phyloP scores from a whole-genome alignment of 2,329 filamentous ascomycete genomes.

The Hymenoscyphus albidus region DNA sequence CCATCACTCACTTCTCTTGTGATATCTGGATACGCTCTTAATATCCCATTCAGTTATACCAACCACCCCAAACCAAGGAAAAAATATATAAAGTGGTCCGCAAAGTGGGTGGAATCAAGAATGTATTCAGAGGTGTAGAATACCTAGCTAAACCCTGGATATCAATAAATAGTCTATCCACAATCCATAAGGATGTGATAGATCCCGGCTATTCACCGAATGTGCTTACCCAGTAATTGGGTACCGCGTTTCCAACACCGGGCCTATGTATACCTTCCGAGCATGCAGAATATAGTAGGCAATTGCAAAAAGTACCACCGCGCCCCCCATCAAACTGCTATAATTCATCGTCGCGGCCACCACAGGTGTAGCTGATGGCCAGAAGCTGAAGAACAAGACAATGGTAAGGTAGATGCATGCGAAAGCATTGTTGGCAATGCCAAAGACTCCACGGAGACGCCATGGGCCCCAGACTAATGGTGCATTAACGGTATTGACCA shows the following conservation, averaged over 20 bases:
- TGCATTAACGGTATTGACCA: conserved; percentile 1
- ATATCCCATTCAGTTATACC: too few relatives aligned
- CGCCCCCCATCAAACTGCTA: conserved; percentile 37
- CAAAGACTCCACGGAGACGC: conserved; percentile 47
- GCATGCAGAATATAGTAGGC: conserved; percentile 38
- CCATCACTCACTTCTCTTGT: too few relatives aligned
- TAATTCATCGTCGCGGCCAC: conserved; percentile 44
- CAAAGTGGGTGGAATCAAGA: too few relatives aligned
- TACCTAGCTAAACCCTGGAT: too few relatives aligned
- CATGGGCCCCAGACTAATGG: conserved; percentile 49
- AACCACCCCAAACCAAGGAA: too few relatives aligned
- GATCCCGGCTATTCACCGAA: too few relatives aligned
- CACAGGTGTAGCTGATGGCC: conserved; percentile 6
- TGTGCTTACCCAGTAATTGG: too few relatives aligned
- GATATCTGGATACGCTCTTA: too few relatives aligned
- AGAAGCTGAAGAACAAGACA: conserved; percentile 33
- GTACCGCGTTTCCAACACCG: conserved; percentile 11
- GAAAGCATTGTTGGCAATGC: conserved; percentile 6
- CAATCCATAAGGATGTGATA: too few relatives aligned
- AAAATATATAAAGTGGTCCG: too few relatives aligned
- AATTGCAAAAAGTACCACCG: conserved; percentile 39
- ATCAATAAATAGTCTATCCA: too few relatives aligned
- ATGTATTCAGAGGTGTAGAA: too few relatives aligned
- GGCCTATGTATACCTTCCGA: conserved; percentile 37
- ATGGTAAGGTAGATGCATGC: conserved; percentile 5